These are phyloP conservation scores for Trametes maxima DNA, from an alignment of 768 basidiomycete species.

Conservation along the genomic window DNA sequence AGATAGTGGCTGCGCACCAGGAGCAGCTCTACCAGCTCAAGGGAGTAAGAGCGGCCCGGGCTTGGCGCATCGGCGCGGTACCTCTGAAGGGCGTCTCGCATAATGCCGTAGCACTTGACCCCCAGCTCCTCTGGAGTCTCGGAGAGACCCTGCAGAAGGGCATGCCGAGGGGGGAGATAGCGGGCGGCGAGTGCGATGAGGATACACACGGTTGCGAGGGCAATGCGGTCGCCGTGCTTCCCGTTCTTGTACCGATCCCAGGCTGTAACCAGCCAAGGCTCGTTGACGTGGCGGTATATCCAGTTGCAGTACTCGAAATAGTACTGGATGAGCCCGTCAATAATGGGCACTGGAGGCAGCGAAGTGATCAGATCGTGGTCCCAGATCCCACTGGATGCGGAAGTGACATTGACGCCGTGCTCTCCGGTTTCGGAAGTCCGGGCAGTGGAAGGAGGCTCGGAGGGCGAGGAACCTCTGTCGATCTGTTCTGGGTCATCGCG, in stretches of 20 bases:
- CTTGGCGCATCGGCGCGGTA: conserved; percentile 51
- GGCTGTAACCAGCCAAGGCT: conserved; percentile 56
- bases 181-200: conserved; percentile 74
- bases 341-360: conserved; percentile 65
- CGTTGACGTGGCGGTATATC: conserved; percentile 81
- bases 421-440: conserved; percentile 40
- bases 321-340: conserved; percentile 72
- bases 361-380: conserved; percentile 72
- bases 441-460: conserved; percentile 22
- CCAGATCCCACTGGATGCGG: conserved; percentile 42
- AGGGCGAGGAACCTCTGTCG: conserved; percentile 14
- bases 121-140: conserved; percentile 64
- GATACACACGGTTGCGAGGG: conserved; percentile 71
- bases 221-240: conserved; percentile 61
- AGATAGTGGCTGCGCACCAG: conserved; percentile 74
- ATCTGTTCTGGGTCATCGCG: conserved; percentile 28
- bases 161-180: conserved; percentile 70
- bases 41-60: conserved; percentile 34
- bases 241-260: conserved; percentile 80
- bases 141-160: conserved; percentile 51
- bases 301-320: conserved; percentile 90
- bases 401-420: conserved; percentile 37
- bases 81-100: conserved; percentile 62
- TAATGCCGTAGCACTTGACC: conserved; percentile 68
- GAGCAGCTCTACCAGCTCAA: conserved; percentile 77